phyloP scores from a whole-genome alignment of 1,139 yeast genomes.

The Candida neerlandica region DNA sequence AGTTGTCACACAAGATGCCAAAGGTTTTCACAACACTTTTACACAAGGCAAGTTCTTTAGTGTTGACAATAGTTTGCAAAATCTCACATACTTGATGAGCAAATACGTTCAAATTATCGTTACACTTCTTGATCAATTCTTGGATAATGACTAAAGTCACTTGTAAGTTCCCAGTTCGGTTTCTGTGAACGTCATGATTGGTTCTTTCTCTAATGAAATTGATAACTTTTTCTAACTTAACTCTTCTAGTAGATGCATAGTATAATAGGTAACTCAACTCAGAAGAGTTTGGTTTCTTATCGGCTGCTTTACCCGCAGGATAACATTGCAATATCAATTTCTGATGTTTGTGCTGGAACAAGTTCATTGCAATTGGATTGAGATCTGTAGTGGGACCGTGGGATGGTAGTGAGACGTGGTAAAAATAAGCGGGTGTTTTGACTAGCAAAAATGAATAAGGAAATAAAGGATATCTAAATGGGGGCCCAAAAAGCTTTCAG shows the following conservation, averaged over 20 bases:
- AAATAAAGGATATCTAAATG: not conserved
- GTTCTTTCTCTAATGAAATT: conserved; percentile 67
- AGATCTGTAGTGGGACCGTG: conserved; percentile 14
- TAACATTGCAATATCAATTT: conserved; percentile 88
- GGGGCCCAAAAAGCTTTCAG: not conserved
- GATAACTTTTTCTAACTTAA: conserved; percentile 86
- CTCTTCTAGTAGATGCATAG: conserved; percentile 89
- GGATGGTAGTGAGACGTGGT: conserved; percentile 1
- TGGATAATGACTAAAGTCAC: conserved; percentile 76
- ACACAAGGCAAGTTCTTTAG: conserved; percentile 58
- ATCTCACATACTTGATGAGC: conserved; percentile 63
- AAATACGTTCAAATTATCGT: conserved; percentile 81
- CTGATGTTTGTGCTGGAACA: conserved; percentile 81
- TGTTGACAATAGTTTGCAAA: conserved; percentile 43
- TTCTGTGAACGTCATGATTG: conserved; percentile 55
- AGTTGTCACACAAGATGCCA: conserved; percentile 60
- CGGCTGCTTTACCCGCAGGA: conserved; percentile 83
- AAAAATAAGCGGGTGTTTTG: conserved; percentile 2
- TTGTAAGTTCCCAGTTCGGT: conserved; percentile 74
- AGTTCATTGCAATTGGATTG: conserved; percentile 11
- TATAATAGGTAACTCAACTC: conserved; percentile 86
- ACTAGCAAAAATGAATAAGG: not conserved
- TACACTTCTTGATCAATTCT: conserved; percentile 73
- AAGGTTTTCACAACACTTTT: conserved; percentile 56
- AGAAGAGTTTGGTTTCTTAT: conserved; percentile 88